Conservation (phyloP, 768 basidiomycete species). For the Ephemerocybe angulata region DNA sequence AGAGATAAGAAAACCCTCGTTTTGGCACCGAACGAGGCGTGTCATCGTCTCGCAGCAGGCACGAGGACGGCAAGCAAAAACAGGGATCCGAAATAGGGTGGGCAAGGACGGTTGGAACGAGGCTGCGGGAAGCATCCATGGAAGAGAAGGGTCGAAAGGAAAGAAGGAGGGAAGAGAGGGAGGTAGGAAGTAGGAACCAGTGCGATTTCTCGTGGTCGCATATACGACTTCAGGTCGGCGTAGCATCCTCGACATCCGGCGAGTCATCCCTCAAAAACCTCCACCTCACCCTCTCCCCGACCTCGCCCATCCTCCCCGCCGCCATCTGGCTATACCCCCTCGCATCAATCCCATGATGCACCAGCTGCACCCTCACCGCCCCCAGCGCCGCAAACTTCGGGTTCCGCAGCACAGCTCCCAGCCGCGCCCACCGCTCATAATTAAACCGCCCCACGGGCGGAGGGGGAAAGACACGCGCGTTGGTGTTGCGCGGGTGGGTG, state of each 20-base stretch:
- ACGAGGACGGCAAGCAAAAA: too few species aligned
- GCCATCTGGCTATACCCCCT: neutral
- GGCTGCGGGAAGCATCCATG: too few species aligned
- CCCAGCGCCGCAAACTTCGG: neutral
- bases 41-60: too few species aligned
- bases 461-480: conserved; percentile 3
- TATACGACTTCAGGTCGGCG: too few species aligned
- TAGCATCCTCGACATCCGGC: neutral
- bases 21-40: too few species aligned
- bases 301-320: neutral
- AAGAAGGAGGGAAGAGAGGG: too few species aligned
- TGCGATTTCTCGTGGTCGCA: too few species aligned
- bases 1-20: too few species aligned
- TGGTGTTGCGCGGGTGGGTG: conserved; percentile 11
- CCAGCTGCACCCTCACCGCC: conserved; percentile 1
- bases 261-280: conserved; percentile 1
- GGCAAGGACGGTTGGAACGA: too few species aligned
- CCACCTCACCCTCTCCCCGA: neutral
- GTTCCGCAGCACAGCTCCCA: neutral
- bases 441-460: conserved; percentile 7
- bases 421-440: conserved; percentile 4
- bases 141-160: too few species aligned
- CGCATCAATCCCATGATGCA: conserved; percentile 8
- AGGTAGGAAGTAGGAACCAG: too few species aligned
- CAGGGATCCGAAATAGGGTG: too few species aligned